Base-by-base conservation (phyloP, 1,284 basidiomycete genomes). In the Ustanciosporium gigantosporum region DNA sequence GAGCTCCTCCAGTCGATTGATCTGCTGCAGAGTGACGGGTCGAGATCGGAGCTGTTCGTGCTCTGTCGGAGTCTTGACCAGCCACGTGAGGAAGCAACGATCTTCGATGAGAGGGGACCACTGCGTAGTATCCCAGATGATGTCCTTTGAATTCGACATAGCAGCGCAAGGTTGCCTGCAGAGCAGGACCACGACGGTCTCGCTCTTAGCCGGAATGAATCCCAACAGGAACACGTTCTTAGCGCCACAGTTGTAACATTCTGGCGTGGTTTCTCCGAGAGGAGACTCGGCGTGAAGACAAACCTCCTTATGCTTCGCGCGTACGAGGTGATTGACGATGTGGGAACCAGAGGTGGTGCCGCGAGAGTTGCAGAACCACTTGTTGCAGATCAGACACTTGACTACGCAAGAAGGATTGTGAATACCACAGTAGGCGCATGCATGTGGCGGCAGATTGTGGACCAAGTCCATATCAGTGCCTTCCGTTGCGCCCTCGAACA, bases 71-170 rank as follows among this genome's bases (percentile, higher is more conserved):
- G 92, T 88, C 78, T 96, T 97, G 77, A 98, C 93, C 42, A 99
- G 84, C 95, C 95, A 99, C 2, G 93, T 93, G 21, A 99, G 83
- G 82, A 99, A 99, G 15, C 90, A 91, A 24, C 95, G 86, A 79
- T 99, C 95, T 66, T 98, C 92, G 64, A 99, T 98, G 59, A 99
- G 86, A 3, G 95, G 94, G 3, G 94, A 91, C 95, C 95, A 99
- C 31, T 97, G 86, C 0, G 90, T 84, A 2, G 93, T 89, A 74
- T 99, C 97, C 95, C 95, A 99, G 11, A 91, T 91, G 72, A 98
- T 93, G 74, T 98, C 95, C 41, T 94, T 94, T 13, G 91, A 92
- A 38, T 79, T 81, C 16, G 83, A 82, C 61, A 95, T 88, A 5
- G 92, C 90, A 3, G 95, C 94, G 73, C 95, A 99, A 0, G 95